phyloP scores from a whole-genome alignment of 305 asterid genomes.

The Fraxinus baroniana region DNA sequence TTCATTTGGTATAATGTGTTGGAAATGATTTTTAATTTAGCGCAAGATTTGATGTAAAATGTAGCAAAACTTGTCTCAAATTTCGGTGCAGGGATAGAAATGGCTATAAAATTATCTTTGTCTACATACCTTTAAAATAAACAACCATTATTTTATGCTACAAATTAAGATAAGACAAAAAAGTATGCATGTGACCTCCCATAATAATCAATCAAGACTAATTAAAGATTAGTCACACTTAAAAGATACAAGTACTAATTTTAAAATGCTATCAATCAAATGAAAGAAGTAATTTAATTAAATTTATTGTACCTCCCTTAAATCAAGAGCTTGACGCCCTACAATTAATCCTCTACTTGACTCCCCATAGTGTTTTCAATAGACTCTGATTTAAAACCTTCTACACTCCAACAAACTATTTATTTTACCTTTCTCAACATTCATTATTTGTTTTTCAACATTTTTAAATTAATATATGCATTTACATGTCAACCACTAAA shows the following conservation, averaged over 20 bases:
- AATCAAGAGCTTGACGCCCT: not conserved
- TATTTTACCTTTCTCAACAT: not conserved
- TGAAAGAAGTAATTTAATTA: not conserved
- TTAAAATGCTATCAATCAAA: not conserved
- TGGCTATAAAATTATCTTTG: not conserved
- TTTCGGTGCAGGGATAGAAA: no score
- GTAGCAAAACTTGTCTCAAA: no score
- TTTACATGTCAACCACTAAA: not conserved
- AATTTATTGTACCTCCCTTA: not conserved
- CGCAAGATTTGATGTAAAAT: no score
- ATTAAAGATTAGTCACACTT: not conserved
- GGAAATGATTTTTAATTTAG: no score
- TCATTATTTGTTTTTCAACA: no score
- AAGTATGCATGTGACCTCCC: not conserved
- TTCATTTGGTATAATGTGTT: no score
- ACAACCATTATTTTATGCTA: not conserved
- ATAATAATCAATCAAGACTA: not conserved
- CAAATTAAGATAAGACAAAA: not conserved
- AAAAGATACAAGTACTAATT: not conserved
- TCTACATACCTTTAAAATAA: not conserved
- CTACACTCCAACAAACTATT: no score
- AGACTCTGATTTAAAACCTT: no score
- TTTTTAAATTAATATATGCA: not conserved
- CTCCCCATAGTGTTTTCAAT: no score
- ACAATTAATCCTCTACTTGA: not conserved